Evolutionary conservation across 2,329 filamentous ascomycete species (phyloP).

Genomic region (Fusarium dlaminii): DNA sequence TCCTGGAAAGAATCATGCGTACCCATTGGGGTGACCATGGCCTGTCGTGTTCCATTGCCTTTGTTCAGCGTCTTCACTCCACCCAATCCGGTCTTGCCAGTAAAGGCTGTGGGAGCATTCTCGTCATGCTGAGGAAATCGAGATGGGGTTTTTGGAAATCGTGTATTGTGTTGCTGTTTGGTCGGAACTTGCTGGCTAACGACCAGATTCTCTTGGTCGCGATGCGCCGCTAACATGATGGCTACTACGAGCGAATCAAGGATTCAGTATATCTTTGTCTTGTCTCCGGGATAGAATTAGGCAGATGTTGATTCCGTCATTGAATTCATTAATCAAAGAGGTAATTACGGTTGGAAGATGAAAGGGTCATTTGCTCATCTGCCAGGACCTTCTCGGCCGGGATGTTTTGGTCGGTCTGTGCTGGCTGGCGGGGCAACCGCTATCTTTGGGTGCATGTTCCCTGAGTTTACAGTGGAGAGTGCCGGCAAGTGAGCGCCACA

Average conservation of each 20-base stretch:
- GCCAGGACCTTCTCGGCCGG: conserved; percentile 6
- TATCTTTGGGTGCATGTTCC: neutral
- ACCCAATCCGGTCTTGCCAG: conserved; percentile 55
- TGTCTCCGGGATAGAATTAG: conserved; percentile 9
- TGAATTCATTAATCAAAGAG: conserved; percentile 18
- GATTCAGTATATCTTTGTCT: conserved; percentile 10
- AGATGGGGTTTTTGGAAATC: conserved; percentile 84
- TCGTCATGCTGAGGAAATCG: conserved; percentile 84
- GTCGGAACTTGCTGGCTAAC: conserved; percentile 77
- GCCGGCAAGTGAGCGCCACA: conserved; percentile 32
- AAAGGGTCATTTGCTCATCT: conserved; percentile 19
- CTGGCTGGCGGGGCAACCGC: conserved; percentile 46
- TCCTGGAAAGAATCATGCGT: conserved; percentile 43
- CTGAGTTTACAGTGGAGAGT: conserved; percentile 17
- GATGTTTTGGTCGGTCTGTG: conserved; percentile 38
- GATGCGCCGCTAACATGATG: conserved; percentile 77
- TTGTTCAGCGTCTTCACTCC: conserved; percentile 63
- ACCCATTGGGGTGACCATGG: conserved; percentile 84
- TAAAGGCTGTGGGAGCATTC: conserved; percentile 66
- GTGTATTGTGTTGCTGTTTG: conserved; percentile 81
- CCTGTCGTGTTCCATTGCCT: conserved; percentile 58
- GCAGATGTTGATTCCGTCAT: conserved; percentile 24
- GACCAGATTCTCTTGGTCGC: conserved; percentile 89
- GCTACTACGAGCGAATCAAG: conserved; percentile 14
- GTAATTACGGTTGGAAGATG: conserved; percentile 33